These are phyloP conservation scores for Pseudocercospora cruenta DNA, from an alignment of 2,329 filamentous ascomycete species.

Conservation along the genomic window DNA sequence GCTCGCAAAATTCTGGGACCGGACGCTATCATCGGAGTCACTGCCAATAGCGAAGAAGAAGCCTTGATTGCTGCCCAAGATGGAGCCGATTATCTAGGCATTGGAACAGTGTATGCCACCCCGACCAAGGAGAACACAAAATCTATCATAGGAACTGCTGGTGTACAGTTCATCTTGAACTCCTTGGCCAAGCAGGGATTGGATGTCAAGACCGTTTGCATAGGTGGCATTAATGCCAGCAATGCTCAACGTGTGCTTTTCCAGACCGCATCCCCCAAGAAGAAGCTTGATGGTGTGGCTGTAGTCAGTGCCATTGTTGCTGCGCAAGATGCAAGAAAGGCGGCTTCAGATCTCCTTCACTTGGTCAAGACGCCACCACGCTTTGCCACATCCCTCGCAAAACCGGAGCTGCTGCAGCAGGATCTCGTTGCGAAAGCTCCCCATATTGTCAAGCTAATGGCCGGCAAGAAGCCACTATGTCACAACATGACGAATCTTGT, in stretches of 20 bases:
- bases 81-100: slow-evolving; percentile 88
- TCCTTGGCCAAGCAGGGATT: slow-evolving; percentile 57
- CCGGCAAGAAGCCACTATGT: slow-evolving; percentile 65
- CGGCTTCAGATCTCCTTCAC: slow-evolving; percentile 61
- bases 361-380: slow-evolving; percentile 55
- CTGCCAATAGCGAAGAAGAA: slow-evolving; percentile 74
- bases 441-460: slow-evolving; percentile 60
- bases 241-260: slow-evolving; percentile 77
- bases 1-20: slow-evolving; percentile 75
- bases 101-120: slow-evolving; percentile 88
- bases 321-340: slow-evolving; percentile 66
- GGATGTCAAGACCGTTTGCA: slow-evolving; percentile 72
- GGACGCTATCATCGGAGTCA: slow-evolving; percentile 84
- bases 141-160: slow-evolving; percentile 73
- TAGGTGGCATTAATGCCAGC: slow-evolving; percentile 80
- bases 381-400: slow-evolving; percentile 37
- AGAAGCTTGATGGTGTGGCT: slow-evolving; percentile 76
- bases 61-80: slow-evolving; percentile 70
- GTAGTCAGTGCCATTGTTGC: slow-evolving; percentile 88
- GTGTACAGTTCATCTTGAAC: slow-evolving; percentile 68
- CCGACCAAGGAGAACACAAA: slow-evolving; percentile 88
- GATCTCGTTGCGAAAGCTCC: slow-evolving; percentile 36
- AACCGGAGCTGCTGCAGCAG: slow-evolving; percentile 36
- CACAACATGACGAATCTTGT: slow-evolving; percentile 99
- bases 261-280: slow-evolving; percentile 63